Evolutionary conservation across 192 early-diverging fungal species (phyloP), one percentile per base, ranked within the genome.

Genomic region (Spinellus fusiger): DNA sequence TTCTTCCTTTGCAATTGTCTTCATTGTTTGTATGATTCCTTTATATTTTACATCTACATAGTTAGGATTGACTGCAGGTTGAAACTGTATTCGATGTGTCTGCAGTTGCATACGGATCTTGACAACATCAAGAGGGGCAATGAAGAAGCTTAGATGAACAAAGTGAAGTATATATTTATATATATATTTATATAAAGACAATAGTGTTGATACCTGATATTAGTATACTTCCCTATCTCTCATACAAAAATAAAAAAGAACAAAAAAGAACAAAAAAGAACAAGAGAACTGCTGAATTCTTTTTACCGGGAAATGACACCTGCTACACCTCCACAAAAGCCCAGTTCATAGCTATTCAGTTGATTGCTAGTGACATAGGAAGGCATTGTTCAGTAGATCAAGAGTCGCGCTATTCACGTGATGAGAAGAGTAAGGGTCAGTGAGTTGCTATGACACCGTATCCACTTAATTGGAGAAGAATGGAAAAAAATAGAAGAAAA

Each of bases 101-200:
- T 49, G 57, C 59, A 86, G 67, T 59, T 86, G 89, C 26, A 90
- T 79, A 25, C 91, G 82, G 51, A 95, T 94, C 73, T 98, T 98
- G 60, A 96, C 83, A 5, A 98, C 94, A 56, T 98, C 96, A 3
- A 98, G 75, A 7, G 96, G 96, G 12, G 96, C 85, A 31, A 95
- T 88, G 1, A 93, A 77, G 46, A 92, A 85, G 15, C 96, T 83
- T 49, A 28, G 13, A 7, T 85, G 74, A n/a, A 49, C 26, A 20
- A 55, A 48, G 18, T 26, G 9, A 12, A 49, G 4, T 12, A 38
- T 22, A 28, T 18, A 23, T 3, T 0, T 27, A 32, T 7, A 26
- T 38, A 50, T 28, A 40, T 27, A 3, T 49, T 50, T 49, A 29
- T 61, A 5, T n/a, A 22, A 20, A 38, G 20, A 54, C 9, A 12